A percentile compares a stretch with the other conserved stretches of the same genome.
phyloP scores from a whole-genome alignment of 495 filamentous ascomycete genomes.

The Terfezia boudieri region DNA sequence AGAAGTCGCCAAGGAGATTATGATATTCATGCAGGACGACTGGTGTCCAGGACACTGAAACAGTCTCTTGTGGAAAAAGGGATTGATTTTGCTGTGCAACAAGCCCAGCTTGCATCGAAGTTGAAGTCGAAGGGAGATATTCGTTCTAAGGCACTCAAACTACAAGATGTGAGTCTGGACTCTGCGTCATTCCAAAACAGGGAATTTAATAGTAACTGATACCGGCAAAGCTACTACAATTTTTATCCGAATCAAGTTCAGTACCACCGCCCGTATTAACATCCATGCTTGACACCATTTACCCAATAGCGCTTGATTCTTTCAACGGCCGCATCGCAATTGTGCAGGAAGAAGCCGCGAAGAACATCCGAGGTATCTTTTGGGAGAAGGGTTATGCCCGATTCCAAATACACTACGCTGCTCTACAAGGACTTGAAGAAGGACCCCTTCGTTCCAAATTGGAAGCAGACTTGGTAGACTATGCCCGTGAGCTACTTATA shows the following conservation, averaged over 20 bases:
- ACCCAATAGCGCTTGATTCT: slow-evolving; percentile 1
- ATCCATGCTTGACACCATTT: slow-evolving; percentile 5
- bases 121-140: background rate
- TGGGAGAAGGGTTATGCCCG: slow-evolving; percentile 10
- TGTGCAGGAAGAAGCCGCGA: slow-evolving; percentile 3
- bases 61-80: slow-evolving; percentile 4
- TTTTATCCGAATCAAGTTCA: background rate
- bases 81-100: slow-evolving; percentile 3
- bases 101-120: slow-evolving; percentile 9
- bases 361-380: slow-evolving; percentile 4
- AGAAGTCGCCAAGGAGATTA: slow-evolving; percentile 3
- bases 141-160: background rate
- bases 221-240: background rate
- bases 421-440: slow-evolving; percentile 5
- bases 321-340: slow-evolving; percentile 7
- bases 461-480: slow-evolving; percentile 10
- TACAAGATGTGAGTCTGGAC: background rate
- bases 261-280: slow-evolving; percentile 8
- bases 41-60: slow-evolving; percentile 11
- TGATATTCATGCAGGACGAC: slow-evolving; percentile 2
- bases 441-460: slow-evolving; percentile 7
- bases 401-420: slow-evolving; percentile 9
- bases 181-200: background rate
- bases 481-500: slow-evolving; percentile 3
- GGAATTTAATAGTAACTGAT: background rate